A percentile compares a stretch with the other conserved stretches of the same genome.
These are phyloP conservation scores for Colletotrichum siamense DNA, from an alignment of 2,329 filamentous ascomycete genomes.

Conservation along the genomic window DNA sequence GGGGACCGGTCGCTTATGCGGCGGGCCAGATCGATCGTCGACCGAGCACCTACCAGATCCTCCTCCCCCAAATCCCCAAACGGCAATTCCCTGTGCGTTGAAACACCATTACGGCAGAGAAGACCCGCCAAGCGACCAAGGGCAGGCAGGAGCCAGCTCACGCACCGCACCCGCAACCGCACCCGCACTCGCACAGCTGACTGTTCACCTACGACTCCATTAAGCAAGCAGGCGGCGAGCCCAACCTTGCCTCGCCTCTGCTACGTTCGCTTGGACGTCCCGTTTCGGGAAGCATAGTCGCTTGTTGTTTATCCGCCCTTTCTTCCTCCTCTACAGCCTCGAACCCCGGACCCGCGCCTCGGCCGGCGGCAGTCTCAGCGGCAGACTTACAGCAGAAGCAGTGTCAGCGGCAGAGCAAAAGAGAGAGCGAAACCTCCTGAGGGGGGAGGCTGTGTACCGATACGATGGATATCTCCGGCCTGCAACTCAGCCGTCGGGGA, in stretches of 20 bases:
- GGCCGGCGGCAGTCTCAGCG: not conserved
- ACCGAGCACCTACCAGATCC: not conserved
- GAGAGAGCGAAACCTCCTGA: not conserved
- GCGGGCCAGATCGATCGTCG: not conserved
- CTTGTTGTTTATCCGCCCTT: not conserved
- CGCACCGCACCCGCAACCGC: constrained; percentile 16
- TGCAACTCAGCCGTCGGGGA: not conserved
- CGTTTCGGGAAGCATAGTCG: constrained; percentile 12
- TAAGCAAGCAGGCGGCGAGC: not conserved
- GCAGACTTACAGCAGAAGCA: not conserved
- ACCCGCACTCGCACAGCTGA: not conserved
- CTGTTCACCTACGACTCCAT: not conserved
- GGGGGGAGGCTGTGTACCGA: not conserved
- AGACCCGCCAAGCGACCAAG: not conserved
- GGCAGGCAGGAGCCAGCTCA: constrained; percentile 3
- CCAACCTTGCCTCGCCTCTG: not conserved
- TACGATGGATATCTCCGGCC: not conserved
- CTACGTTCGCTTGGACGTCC: constrained; percentile 16
- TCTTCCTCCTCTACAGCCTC: not conserved
- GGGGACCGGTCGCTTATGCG: not conserved
- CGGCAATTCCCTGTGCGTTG: constrained; percentile 12
- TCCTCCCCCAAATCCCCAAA: not conserved
- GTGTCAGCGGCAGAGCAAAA: not conserved
- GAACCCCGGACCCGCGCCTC: not conserved
- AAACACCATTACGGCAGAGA: constrained; percentile 9